Conservation (phyloP, 2,329 filamentous ascomycete species). For the Paraconiothyrium sp. region DNA sequence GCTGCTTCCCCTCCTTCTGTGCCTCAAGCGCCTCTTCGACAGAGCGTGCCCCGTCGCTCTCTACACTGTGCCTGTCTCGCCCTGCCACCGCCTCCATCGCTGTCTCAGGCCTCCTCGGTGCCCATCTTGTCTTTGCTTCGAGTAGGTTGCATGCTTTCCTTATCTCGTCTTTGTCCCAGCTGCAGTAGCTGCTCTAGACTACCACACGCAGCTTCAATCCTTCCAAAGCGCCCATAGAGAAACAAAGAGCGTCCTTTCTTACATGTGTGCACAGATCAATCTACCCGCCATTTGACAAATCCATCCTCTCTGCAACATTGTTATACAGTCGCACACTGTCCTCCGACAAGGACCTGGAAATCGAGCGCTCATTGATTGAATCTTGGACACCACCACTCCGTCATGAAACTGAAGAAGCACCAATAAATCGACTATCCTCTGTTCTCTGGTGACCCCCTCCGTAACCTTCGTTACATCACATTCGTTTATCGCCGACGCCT, state of each 20-base stretch:
- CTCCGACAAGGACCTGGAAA: background rate
- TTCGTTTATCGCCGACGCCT: conserved; percentile 22
- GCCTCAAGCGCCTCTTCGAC: conserved; percentile 47
- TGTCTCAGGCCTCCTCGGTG: conserved; percentile 15
- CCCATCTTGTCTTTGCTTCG: conserved; percentile 25
- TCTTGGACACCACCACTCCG: conserved; percentile 24
- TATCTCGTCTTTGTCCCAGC: conserved; percentile 5
- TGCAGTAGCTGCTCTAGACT: background rate
- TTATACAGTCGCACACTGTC: background rate
- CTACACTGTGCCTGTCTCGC: conserved; percentile 32
- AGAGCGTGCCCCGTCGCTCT: conserved; percentile 39
- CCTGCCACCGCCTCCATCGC: background rate
- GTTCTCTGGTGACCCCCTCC: conserved; percentile 29
- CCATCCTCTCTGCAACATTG: background rate
- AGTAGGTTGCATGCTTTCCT: conserved; percentile 11
- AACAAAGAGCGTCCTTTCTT: conserved; percentile 7
- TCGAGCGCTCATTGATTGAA: background rate
- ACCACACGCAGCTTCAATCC: background rate
- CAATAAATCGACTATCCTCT: conserved; percentile 35
- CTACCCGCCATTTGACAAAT: background rate
- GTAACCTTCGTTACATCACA: conserved; percentile 30
- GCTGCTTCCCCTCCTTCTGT: conserved; percentile 48
- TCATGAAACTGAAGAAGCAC: conserved; percentile 40
- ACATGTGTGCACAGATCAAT: background rate
- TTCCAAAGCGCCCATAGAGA: background rate